Conservation (phyloP, 2,329 filamentous ascomycete species). For the Beauveria caledonica region DNA sequence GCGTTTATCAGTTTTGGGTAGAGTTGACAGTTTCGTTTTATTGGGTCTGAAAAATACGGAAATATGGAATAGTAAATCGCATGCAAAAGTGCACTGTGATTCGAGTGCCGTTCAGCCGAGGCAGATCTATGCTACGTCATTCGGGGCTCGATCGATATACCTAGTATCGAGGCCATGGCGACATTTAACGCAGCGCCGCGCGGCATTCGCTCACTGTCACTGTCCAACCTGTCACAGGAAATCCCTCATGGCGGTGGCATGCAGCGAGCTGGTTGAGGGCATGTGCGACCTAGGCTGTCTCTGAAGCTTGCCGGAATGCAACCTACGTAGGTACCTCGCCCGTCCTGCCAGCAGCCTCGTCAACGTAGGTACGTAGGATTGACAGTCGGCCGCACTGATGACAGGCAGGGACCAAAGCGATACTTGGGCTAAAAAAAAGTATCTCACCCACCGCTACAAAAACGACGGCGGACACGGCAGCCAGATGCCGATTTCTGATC, state of each 20-base stretch:
- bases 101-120: background rate
- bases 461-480: background rate
- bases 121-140: background rate
- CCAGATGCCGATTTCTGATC: conserved; percentile 2
- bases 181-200: background rate
- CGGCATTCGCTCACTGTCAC: background rate
- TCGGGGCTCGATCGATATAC: background rate
- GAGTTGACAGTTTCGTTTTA: conserved; percentile 1
- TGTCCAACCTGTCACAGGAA: background rate
- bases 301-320: background rate
- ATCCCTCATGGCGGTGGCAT: background rate
- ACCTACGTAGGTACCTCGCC: background rate
- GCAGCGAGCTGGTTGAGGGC: background rate
- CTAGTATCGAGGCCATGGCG: background rate
- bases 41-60: background rate
- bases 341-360: too few relatives aligned
- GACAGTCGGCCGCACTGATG: background rate
- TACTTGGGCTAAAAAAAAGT: background rate
- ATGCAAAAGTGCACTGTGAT: background rate
- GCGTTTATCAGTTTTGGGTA: background rate
- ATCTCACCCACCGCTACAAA: background rate
- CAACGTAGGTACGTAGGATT: background rate
- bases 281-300: background rate
- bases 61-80: background rate
- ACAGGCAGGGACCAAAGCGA: background rate